Base-by-base conservation (phyloP, 192 early-diverging fungal species). In the Allomyces macrogynus region DNA sequence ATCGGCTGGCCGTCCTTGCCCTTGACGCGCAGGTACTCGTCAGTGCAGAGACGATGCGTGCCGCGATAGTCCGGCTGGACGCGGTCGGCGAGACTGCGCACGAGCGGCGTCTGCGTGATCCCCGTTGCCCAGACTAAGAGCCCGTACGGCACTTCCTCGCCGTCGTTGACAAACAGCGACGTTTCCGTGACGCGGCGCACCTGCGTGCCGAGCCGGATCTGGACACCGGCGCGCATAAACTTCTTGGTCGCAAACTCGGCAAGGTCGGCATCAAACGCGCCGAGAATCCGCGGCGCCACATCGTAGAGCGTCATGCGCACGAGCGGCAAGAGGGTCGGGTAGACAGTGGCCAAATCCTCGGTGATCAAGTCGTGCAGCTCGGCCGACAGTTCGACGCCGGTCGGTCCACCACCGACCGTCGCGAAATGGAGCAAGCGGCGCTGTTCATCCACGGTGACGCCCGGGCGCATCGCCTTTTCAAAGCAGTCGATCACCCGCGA, bases 401-500 rank as follows among this genome's bases (percentile, higher is more conserved):
- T 93, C 12, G 91, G 89, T 1, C 91, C 91, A 49, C 90, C 92
- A 12, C 92, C 92, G 10, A 92, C 87, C 4, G 91, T 81, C 1
- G 84, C 89, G 70, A 94, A 88, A 67, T 91, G 88, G 62, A 94
- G 67, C 62, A 85, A 66, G 7, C 79, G 74, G 27, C 77, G 73
- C 67, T 79, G 77, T 71, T 90, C 82, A 62, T 85, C 73, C 5
- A 80, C 76, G 0, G 82, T 78, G 9, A 83, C 65, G 23, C 76
- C 75, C 65, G 81, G 83, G 62, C 89, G 85, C 62, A 80, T 76
- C 4, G 92, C 92, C 23, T 77, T 72, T 7, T 63, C 62, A 63
- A 42, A 63, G 25, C 86, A 85, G 74, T 89, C 88, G 62, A 90
- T 77, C 7, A 94, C 81, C 4, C 83, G 74, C n/a, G 76, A 72